Evolutionary conservation across 176 grass and related monocot species (phyloP).

Genomic region (Microstegium vimineum): DNA sequence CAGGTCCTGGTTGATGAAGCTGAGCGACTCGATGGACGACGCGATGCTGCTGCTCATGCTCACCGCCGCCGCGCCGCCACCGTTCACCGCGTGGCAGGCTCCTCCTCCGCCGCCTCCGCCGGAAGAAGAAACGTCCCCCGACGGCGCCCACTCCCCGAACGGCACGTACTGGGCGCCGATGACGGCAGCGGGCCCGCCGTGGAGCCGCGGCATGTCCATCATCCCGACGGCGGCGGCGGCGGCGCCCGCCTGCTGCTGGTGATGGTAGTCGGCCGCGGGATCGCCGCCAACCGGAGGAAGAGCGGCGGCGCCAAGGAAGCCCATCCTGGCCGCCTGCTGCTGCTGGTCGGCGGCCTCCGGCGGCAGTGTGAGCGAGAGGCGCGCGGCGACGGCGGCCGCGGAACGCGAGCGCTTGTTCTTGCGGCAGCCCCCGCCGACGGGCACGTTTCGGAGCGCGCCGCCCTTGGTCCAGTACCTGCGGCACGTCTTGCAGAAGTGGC

Average conservation of each 20-base stretch:
- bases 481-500: slow-evolving; percentile 97
- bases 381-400: slow-evolving; percentile 15
- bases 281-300: no score
- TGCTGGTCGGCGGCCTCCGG: slow-evolving; percentile 6
- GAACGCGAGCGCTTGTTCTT: slow-evolving; percentile 93
- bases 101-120: not conserved
- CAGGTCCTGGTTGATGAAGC: slow-evolving; percentile 97
- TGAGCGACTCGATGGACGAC: slow-evolving; percentile 91
- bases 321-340: slow-evolving; percentile 24
- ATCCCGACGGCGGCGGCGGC: no score
- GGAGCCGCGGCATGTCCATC: slow-evolving; percentile 30
- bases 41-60: slow-evolving; percentile 58
- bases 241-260: not conserved
- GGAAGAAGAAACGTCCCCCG: slow-evolving; percentile 1
- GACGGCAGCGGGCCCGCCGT: slow-evolving; percentile 28
- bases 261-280: slow-evolving; percentile 27
- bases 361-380: slow-evolving; percentile 27
- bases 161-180: slow-evolving; percentile 60
- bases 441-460: slow-evolving; percentile 93
- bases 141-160: slow-evolving; percentile 45
- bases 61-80: slow-evolving; percentile 6
- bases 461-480: slow-evolving; percentile 97
- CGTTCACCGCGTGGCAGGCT: not conserved
- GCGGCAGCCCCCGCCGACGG: slow-evolving; percentile 83
- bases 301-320: slow-evolving; percentile 24